A percentile compares a stretch with the other conserved stretches of the same genome.
These are phyloP conservation scores for Ophiostoma piceae DNA, from an alignment of 2,329 filamentous ascomycete genomes.

Conservation along the genomic window DNA sequence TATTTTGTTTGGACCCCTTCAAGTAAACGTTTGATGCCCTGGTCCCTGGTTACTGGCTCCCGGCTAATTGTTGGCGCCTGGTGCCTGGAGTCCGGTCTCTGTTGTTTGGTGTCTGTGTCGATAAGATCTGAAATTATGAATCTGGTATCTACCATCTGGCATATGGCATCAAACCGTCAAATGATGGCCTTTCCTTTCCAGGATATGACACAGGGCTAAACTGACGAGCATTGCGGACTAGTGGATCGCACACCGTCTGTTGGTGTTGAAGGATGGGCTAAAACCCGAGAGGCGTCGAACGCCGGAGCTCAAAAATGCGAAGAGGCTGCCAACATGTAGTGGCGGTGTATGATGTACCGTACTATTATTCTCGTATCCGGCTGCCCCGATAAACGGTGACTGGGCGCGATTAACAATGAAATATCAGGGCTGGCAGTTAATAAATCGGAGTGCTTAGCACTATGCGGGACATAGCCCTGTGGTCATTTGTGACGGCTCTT, in stretches of 20 bases:
- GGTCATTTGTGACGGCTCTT: neutral
- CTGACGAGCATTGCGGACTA: neutral
- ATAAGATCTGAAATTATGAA: neutral
- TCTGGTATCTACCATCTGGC: conserved; percentile 2
- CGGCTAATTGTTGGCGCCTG: neutral
- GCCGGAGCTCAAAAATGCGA: neutral
- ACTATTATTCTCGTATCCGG: neutral
- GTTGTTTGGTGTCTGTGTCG: neutral
- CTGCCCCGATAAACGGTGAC: neutral
- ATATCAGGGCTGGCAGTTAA: neutral
- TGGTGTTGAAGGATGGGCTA: neutral
- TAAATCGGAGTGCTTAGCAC: neutral
- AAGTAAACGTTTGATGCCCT: neutral
- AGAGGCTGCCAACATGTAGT: neutral
- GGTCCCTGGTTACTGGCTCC: neutral
- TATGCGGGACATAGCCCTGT: neutral
- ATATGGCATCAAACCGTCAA: neutral
- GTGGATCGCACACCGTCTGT: conserved; percentile 15
- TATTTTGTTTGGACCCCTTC: neutral
- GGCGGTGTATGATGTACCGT: conserved; percentile 9
- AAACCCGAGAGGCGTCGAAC: neutral
- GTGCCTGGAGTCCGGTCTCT: neutral
- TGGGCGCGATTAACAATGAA: neutral
- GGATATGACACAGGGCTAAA: neutral
- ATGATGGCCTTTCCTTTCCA: neutral